These are phyloP conservation scores for Herpetospermum pedunculosum DNA, from an alignment of 306 rosid genomes.

Conservation along the genomic window DNA sequence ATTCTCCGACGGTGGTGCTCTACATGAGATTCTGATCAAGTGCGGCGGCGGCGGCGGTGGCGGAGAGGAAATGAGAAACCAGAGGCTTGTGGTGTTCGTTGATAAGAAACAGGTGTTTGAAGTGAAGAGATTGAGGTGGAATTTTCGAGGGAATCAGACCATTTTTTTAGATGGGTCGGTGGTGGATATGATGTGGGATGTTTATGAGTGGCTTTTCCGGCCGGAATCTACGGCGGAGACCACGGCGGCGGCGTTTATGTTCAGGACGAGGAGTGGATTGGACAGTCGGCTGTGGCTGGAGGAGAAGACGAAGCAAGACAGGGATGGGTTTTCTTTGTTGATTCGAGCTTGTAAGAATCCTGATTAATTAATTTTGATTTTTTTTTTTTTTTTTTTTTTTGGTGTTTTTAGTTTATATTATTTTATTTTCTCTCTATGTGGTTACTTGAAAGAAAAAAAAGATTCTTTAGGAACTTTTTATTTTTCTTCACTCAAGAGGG, in stretches of 20 bases:
- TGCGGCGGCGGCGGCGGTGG: conserved; percentile 34
- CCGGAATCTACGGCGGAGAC: conserved; percentile 27
- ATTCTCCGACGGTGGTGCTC: conserved; percentile 34
- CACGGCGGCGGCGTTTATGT: conserved; percentile 55
- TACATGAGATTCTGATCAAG: conserved; percentile 57
- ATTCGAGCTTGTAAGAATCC: conserved; percentile 59
- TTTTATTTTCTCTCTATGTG: not conserved
- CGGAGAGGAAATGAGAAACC: conserved; percentile 18
- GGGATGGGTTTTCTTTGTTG: conserved; percentile 49
- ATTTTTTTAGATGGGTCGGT: conserved; percentile 71
- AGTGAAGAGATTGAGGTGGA: conserved; percentile 73
- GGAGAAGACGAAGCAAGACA: conserved; percentile 47
- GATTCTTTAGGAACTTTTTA: not conserved
- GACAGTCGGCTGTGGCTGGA: conserved; percentile 85
- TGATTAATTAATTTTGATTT: conserved; percentile 10
- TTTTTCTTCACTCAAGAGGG: not conserved
- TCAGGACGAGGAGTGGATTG: conserved; percentile 72
- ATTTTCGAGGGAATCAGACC: conserved; percentile 86
- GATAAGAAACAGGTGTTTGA: conserved; percentile 52
- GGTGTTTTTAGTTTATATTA: not conserved
- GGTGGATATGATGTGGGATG: conserved; percentile 96
- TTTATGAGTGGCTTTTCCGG: conserved; percentile 79
- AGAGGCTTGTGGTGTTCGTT: conserved; percentile 34
- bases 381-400: not conserved
- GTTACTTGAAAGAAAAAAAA: not conserved